Evolutionary conservation across 2,329 filamentous ascomycete species (phyloP).

Genomic region (Alternaria sp.): DNA sequence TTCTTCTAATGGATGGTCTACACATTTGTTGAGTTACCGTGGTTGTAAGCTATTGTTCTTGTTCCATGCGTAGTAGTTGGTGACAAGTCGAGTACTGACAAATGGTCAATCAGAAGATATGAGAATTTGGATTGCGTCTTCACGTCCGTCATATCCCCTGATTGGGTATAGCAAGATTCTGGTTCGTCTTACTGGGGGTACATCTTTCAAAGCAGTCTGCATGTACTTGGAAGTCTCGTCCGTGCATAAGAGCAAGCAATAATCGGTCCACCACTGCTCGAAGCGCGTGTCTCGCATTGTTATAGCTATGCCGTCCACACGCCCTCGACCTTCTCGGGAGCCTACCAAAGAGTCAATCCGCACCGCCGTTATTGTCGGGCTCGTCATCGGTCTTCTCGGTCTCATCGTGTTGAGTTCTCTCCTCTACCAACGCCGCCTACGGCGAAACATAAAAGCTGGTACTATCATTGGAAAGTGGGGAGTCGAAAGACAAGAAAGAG

Average conservation of each 20-base stretch:
- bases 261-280: neutral
- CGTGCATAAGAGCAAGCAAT: neutral
- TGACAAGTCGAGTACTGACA: neutral
- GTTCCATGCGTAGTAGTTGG: neutral
- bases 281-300: neutral
- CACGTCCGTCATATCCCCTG: neutral
- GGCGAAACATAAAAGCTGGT: neutral
- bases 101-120: neutral
- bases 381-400: constrained; percentile 2
- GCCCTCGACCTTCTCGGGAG: neutral
- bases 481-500: neutral
- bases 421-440: neutral
- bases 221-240: neutral
- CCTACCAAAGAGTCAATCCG: constrained; percentile 2
- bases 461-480: neutral
- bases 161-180: neutral
- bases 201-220: neutral
- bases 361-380: constrained; percentile 2
- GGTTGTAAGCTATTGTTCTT: neutral
- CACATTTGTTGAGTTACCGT: neutral
- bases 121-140: neutral
- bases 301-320: neutral
- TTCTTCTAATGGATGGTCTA: neutral
- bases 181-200: neutral
- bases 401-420: neutral